Conservation (phyloP, 768 basidiomycete species). For the Naganishia randhawae region DNA sequence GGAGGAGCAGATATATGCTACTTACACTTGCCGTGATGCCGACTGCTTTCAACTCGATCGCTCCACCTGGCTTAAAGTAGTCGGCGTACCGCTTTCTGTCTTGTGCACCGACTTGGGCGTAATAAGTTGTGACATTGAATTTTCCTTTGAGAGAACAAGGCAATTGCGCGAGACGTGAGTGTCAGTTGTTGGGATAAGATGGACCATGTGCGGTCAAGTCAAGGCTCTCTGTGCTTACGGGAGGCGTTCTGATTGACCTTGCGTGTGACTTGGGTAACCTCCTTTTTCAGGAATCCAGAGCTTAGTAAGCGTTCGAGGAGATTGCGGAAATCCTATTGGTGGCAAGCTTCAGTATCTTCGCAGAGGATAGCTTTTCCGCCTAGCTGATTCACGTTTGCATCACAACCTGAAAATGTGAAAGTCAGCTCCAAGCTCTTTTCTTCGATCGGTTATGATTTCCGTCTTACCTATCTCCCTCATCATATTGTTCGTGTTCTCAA, state of each 20-base stretch:
- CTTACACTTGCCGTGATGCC: slow-evolving; percentile 15
- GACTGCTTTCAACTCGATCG: slow-evolving; percentile 16
- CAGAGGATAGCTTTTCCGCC: not conserved
- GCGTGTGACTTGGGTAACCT: not conserved
- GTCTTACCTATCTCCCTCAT: slow-evolving; percentile 5
- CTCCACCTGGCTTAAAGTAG: slow-evolving; percentile 21
- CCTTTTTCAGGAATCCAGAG: not conserved
- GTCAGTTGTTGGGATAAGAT: not conserved
- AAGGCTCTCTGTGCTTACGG: not conserved
- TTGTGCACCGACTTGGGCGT: not conserved
- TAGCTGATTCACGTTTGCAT: not conserved
- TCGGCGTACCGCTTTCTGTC: slow-evolving; percentile 8
- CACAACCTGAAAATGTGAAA: not conserved
- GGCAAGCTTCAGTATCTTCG: no score
- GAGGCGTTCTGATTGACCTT: not conserved
- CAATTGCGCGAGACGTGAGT: not conserved
- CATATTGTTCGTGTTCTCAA: slow-evolving; percentile 5
- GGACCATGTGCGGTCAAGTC: no score
- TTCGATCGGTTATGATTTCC: not conserved
- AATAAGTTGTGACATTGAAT: not conserved
- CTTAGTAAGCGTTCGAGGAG: slow-evolving; percentile 1
- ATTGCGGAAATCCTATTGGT: not conserved
- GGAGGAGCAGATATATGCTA: not conserved
- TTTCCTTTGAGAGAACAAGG: not conserved
- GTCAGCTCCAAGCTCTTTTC: not conserved